Percentiles rank a stretch among this genome's conserved stretches.
phyloP scores from a whole-genome alignment of 441 rosid genomes.

The Arabidopsis lyrata region DNA sequence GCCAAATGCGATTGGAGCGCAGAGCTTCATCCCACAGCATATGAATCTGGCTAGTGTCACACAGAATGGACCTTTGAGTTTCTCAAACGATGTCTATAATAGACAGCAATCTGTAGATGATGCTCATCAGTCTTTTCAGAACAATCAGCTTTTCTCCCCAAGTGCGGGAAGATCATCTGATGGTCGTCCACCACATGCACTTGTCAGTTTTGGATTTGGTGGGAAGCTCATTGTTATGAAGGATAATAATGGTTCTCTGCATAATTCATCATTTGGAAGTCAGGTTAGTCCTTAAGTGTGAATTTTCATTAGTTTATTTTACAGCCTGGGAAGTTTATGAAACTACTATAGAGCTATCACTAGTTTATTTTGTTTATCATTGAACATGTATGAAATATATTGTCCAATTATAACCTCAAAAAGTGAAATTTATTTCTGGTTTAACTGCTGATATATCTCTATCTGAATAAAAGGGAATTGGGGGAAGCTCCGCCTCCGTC shows the following conservation, averaged over 20 bases:
- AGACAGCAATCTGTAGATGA: too few species aligned
- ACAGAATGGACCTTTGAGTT: too few species aligned
- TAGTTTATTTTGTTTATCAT: background rate
- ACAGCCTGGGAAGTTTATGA: constrained; percentile 3
- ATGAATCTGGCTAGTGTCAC: too few species aligned
- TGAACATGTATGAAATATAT: constrained; percentile 23
- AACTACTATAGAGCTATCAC: constrained; percentile 1
- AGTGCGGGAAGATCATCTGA: constrained; percentile 72
- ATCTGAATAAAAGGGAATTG: constrained; percentile 55
- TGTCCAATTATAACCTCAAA: constrained; percentile 17
- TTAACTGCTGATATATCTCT: constrained; percentile 3
- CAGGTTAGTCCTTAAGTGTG: constrained; percentile 65
- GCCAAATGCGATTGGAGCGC: too few species aligned
- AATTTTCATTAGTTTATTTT: constrained; percentile 14
- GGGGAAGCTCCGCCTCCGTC: constrained; percentile 65
- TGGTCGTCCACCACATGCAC: constrained; percentile 95
- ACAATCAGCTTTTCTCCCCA: constrained; percentile 61
- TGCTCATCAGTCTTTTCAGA: too few species aligned
- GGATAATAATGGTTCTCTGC: constrained; percentile 50
- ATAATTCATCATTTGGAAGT: constrained; percentile 64
- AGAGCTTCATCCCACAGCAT: too few species aligned
- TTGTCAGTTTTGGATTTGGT: constrained; percentile 95
- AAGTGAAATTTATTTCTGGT: background rate
- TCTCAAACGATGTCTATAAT: too few species aligned
- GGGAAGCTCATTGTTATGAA: constrained; percentile 91